These are phyloP conservation scores for Ambrosia hybrid DNA, from an alignment of 140 eudicot species.

Conservation along the genomic window DNA sequence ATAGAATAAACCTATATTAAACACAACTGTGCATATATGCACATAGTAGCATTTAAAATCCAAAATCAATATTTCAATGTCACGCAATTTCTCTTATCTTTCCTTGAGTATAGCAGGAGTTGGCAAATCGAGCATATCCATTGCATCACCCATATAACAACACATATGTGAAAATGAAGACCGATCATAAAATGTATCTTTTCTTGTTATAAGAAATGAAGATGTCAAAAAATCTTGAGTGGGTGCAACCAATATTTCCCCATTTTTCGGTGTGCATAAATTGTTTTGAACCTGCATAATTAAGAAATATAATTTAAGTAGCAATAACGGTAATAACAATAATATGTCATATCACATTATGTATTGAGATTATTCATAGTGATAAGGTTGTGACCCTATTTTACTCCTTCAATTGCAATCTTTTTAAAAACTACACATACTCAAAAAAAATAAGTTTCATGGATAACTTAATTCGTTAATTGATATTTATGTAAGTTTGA, in stretches of 20 bases:
- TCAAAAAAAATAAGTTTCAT: too few species aligned
- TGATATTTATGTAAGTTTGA: not conserved
- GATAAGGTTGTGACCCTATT: too few species aligned
- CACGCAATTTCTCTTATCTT: slow-evolving; percentile 13
- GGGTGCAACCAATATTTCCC: slow-evolving; percentile 94
- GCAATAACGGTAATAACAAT: not conserved
- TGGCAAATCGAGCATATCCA: slow-evolving; percentile 90
- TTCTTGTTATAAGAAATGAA: slow-evolving; percentile 87
- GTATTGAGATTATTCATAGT: too few species aligned
- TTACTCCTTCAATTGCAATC: too few species aligned
- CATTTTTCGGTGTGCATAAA: slow-evolving; percentile 95
- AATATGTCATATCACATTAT: not conserved
- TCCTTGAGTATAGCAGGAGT: slow-evolving; percentile 88
- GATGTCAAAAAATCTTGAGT: slow-evolving; percentile 96
- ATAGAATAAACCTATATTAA: slow-evolving; percentile 8
- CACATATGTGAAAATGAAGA: slow-evolving; percentile 87
- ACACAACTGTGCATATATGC: slow-evolving; percentile 8
- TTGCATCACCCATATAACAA: slow-evolving; percentile 92
- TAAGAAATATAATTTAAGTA: slow-evolving; percentile 10
- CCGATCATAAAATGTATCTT: slow-evolving; percentile 93
- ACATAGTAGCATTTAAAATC: not conserved
- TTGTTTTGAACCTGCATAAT: slow-evolving; percentile 86
- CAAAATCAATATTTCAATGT: not conserved
- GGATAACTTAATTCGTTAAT: too few species aligned
- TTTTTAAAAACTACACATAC: too few species aligned